These are phyloP conservation scores for Logfia minima DNA, from an alignment of 129 eudicot species.

Conservation along the genomic window DNA sequence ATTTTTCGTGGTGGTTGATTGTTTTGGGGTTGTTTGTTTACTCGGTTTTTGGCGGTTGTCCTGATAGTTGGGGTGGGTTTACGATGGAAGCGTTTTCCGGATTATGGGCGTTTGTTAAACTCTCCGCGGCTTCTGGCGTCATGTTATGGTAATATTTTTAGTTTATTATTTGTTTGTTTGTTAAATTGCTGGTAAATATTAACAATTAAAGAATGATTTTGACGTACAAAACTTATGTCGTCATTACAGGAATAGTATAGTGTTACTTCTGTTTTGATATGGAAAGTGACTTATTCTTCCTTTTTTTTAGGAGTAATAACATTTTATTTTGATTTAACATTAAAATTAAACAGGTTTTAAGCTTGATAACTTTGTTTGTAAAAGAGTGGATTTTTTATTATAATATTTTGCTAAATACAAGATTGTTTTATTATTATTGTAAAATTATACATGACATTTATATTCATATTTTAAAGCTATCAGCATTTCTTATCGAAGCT, in stretches of 20 bases:
- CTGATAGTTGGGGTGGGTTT: conserved; percentile 71
- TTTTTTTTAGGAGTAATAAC: no score
- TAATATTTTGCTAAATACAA: neutral
- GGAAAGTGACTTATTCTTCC: neutral
- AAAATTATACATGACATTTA: no score
- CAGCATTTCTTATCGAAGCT: neutral
- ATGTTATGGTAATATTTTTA: conserved; percentile 69
- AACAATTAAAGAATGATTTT: no score
- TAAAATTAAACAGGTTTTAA: no score
- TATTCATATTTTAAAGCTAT: no score
- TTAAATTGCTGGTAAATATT: no score
- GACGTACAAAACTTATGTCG: no score
- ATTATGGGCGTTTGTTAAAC: conserved; percentile 73
- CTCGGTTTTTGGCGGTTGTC: conserved; percentile 61
- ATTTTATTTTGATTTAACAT: no score
- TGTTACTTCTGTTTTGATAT: neutral
- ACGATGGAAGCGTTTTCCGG: conserved; percentile 69
- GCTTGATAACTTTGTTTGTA: no score
- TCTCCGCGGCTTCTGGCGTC: conserved; percentile 87
- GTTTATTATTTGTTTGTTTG: neutral
- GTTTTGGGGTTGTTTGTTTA: conserved; percentile 49
- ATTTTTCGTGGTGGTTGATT: conserved; percentile 68
- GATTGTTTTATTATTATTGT: neutral
- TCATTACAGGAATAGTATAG: neutral
- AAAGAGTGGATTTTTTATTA: no score